Conservation (phyloP, 805 yeast genomes). For the Teunomyces panamensis region DNA sequence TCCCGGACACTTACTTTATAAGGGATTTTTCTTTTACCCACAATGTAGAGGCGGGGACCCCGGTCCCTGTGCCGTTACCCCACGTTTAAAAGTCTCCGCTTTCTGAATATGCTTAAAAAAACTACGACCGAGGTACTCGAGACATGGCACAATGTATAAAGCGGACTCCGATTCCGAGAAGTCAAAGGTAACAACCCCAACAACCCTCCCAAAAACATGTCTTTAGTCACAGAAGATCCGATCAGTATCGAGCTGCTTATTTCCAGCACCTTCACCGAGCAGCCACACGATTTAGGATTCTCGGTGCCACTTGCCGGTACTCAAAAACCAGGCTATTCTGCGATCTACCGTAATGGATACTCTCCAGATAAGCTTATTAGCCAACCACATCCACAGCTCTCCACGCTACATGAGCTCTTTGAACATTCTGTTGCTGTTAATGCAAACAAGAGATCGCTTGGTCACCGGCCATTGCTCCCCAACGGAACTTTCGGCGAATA, state of each 20-base stretch:
- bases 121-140: not conserved
- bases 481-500: slow-evolving; percentile 33
- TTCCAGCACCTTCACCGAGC: slow-evolving; percentile 10
- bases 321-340: slow-evolving; percentile 46
- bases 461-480: slow-evolving; percentile 30
- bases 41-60: not conserved
- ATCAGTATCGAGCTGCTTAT: slow-evolving; percentile 11
- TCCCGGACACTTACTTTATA: not conserved
- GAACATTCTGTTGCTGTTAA: slow-evolving; percentile 35
- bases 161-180: not conserved
- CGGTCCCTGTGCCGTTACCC: not conserved
- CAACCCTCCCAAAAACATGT: not conserved
- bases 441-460: slow-evolving; percentile 44
- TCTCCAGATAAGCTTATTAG: slow-evolving; percentile 26
- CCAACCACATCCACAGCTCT: slow-evolving; percentile 41
- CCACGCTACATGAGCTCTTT: slow-evolving; percentile 46
- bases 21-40: not conserved
- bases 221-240: slow-evolving; percentile 15
- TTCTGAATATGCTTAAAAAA: not conserved
- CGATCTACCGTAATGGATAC: slow-evolving; percentile 44
- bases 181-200: not conserved
- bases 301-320: slow-evolving; percentile 37
- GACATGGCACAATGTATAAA: not conserved
- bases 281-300: slow-evolving; percentile 1
- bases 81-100: not conserved